Evolutionary conservation across 2,329 filamentous ascomycete genomes (phyloP), one percentile per base, ranked within the genome.

Genomic region (Xylariaceae sp.): DNA sequence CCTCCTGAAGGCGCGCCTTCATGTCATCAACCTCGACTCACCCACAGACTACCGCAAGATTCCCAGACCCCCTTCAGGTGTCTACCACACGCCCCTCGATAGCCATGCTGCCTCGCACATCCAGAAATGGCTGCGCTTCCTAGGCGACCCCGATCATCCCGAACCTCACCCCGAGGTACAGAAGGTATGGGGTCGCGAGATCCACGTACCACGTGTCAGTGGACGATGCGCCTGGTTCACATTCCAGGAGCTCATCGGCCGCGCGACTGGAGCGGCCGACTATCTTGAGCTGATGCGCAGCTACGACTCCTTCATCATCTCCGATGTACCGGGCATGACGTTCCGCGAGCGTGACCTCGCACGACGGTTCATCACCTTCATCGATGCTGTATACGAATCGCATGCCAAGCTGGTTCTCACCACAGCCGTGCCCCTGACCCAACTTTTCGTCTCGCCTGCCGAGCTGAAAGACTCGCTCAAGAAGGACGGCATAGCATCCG

Each of bases 1-100:
- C 64, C 86, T 99, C 3, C 85, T 99, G 50, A 93, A 97, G 73
- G 83, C 81, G 45, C 85, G 88, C 2, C 83, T 99, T 7, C 87
- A 89, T 56, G 90, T 97, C 52, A 89, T 99, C 68, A 97, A 97
- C 75, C 86, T 99, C 60, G 90, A 99, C 77, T 96, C 92, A 1
- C 87, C 88, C 3, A 99, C 92, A 44, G 94, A 99, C 75, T 99
- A 99, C 78, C 90, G 94, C 70, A 97, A 97, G 75, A 95, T 99
- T 58, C 91, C 93, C 1, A 86, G 94, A 0, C 94, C 94, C 2
- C 88, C 92, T 0, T 95, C 91, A 0, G 93, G 90, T 44, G 94
- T 99, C 15, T 99, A 97, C 75, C 90, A 97, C 77, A 87, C 91
- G 60, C 89, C 91, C 0, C 85, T 97, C 1, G 92, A 93, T 73